phyloP scores from a whole-genome alignment of 2,329 filamentous ascomycete species.

The Stemphylium beticola region DNA sequence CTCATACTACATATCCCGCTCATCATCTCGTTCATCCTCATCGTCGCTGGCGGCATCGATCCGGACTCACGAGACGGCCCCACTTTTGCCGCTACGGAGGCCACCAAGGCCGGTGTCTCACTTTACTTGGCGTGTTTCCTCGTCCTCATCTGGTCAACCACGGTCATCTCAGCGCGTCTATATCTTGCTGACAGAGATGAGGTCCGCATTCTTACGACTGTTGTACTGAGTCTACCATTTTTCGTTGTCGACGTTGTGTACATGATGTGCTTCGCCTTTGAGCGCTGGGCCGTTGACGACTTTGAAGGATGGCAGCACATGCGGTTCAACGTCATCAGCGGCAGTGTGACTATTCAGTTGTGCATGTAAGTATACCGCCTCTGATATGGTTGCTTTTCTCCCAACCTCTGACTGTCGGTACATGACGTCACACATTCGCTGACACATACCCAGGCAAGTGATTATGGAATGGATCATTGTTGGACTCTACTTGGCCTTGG shows the following conservation, averaged over 20 bases:
- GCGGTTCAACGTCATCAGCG: constrained; percentile 46
- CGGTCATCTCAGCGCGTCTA: constrained; percentile 43
- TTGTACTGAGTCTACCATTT: constrained; percentile 45
- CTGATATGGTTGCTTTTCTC: neutral
- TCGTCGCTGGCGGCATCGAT: constrained; percentile 46
- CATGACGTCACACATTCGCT: neutral
- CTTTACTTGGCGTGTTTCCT: constrained; percentile 45
- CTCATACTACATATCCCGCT: constrained; percentile 42
- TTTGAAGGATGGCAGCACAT: constrained; percentile 18
- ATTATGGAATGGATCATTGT: constrained; percentile 46
- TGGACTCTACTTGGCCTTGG: constrained; percentile 40
- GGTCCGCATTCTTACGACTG: constrained; percentile 45
- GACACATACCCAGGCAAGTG: constrained; percentile 33
- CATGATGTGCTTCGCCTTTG: constrained; percentile 48
- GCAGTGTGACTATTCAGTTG: constrained; percentile 41
- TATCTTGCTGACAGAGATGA: constrained; percentile 42
- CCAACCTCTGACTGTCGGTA: neutral
- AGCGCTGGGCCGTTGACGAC: constrained; percentile 23
- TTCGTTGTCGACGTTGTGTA: constrained; percentile 47
- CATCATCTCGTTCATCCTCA: constrained; percentile 43
- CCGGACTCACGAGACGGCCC: constrained; percentile 39
- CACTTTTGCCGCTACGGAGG: constrained; percentile 42
- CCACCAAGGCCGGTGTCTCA: constrained; percentile 44
- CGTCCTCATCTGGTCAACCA: constrained; percentile 43
- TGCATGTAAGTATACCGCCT: constrained; percentile 40